Percentiles rank a stretch among this genome's conserved stretches.
Conservation (phyloP, 2,329 filamentous ascomycete species). For the Ustulina deusta region DNA sequence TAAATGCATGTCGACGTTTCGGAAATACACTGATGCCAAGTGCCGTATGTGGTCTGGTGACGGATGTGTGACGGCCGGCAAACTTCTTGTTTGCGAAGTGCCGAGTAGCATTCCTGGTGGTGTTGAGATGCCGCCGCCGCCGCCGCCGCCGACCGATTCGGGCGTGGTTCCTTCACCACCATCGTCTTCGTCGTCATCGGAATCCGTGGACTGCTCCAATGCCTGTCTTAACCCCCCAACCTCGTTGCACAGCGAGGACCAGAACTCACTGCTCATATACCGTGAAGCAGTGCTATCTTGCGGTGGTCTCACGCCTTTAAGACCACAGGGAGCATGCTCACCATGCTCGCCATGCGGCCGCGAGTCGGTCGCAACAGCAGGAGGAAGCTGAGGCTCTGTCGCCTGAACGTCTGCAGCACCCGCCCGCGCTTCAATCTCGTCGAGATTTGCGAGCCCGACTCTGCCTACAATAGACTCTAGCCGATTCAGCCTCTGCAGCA, state of each 20-base stretch:
- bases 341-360: neutral
- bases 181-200: slow-evolving; percentile 53
- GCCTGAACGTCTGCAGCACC: slow-evolving; percentile 21
- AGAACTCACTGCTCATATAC: slow-evolving; percentile 60
- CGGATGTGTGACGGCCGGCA: slow-evolving; percentile 50
- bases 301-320: slow-evolving; percentile 16
- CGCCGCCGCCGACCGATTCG: slow-evolving; percentile 36
- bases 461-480: slow-evolving; percentile 61
- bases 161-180: slow-evolving; percentile 46
- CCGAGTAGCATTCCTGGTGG: slow-evolving; percentile 47
- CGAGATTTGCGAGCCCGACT: slow-evolving; percentile 52
- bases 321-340: neutral
- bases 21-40: slow-evolving; percentile 54
- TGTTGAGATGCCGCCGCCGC: slow-evolving; percentile 22
- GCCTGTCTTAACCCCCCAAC: slow-evolving; percentile 60
- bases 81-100: slow-evolving; percentile 39
- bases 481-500: slow-evolving; percentile 58
- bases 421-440: slow-evolving; percentile 23
- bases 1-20: slow-evolving; percentile 58
- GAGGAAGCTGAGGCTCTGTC: neutral
- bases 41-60: slow-evolving; percentile 53
- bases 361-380: neutral
- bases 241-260: slow-evolving; percentile 58
- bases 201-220: slow-evolving; percentile 58
- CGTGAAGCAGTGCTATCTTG: slow-evolving; percentile 48